Evolutionary conservation across 495 filamentous ascomycete species (phyloP).

Genomic region (Hypoxylon trugodes): DNA sequence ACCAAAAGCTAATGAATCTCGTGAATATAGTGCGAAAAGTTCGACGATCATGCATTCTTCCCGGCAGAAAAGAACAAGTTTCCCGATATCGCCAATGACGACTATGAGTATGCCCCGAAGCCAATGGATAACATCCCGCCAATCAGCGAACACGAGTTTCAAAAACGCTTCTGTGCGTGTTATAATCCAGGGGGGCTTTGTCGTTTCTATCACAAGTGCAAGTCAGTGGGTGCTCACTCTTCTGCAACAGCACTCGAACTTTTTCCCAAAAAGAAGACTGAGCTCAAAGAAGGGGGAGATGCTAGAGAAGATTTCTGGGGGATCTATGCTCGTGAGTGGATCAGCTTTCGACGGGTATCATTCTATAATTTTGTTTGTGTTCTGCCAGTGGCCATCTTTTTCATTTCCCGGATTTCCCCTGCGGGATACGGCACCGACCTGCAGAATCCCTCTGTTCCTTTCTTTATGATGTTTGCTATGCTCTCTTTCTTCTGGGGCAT

Average conservation of each 20-base stretch:
- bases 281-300: background rate
- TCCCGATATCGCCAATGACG: background rate
- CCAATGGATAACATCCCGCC: background rate
- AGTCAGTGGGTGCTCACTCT: background rate
- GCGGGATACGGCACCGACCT: background rate
- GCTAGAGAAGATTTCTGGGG: conserved; percentile 9
- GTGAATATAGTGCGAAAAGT: background rate
- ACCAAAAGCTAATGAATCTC: background rate
- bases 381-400: background rate
- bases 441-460: conserved; percentile 1
- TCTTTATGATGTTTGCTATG: conserved; percentile 2
- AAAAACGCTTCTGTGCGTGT: conserved; percentile 3
- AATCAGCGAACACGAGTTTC: background rate
- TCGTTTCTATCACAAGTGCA: conserved; percentile 8
- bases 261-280: conserved; percentile 3
- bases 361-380: conserved; percentile 1
- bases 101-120: background rate
- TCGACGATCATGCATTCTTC: background rate
- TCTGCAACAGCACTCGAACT: background rate
- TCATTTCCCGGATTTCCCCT: background rate
- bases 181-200: background rate
- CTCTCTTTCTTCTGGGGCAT: conserved; percentile 4
- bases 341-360: conserved; percentile 4
- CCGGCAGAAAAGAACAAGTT: background rate
- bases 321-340: conserved; percentile 5